Evolutionary conservation across 2,329 filamentous ascomycete genomes (phyloP).

Genomic region (Penicillium verrucosum): DNA sequence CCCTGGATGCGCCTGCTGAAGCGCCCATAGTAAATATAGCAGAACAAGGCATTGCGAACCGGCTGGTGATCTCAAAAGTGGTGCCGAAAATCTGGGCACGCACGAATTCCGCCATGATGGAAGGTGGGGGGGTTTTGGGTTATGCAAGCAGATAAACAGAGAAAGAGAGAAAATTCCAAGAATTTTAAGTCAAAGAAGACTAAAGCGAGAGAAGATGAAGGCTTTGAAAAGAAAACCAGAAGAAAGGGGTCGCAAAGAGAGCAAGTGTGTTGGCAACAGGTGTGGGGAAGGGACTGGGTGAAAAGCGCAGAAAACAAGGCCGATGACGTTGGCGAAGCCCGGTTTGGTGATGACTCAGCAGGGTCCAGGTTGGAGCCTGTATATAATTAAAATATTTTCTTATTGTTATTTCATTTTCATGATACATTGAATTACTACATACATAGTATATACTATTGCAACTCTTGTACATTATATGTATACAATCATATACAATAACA

Average conservation of each 20-base stretch:
- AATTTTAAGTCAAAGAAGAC: neutral
- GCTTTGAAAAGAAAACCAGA: neutral
- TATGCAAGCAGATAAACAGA: slow-evolving; percentile 3
- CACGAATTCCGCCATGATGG: slow-evolving; percentile 96
- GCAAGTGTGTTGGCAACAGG: slow-evolving; percentile 15
- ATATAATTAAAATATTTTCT: neutral
- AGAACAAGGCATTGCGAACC: slow-evolving; percentile 54
- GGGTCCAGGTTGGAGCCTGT: neutral
- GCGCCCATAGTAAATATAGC: neutral
- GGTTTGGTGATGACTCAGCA: slow-evolving; percentile 22
- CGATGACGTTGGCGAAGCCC: slow-evolving; percentile 33
- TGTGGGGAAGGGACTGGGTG: slow-evolving; percentile 32
- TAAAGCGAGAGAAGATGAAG: slow-evolving; percentile 1
- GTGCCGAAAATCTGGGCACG: slow-evolving; percentile 99
- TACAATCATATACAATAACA: neutral
- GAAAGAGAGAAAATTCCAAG: slow-evolving; percentile 12
- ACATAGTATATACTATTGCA: neutral
- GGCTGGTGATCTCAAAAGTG: slow-evolving; percentile 98
- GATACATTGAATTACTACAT: neutral
- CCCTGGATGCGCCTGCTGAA: neutral
- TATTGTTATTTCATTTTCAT: neutral
- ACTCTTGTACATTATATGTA: neutral
- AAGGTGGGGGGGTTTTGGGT: neutral
- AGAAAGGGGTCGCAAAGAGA: slow-evolving; percentile 18
- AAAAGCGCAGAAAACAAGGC: slow-evolving; percentile 27